phyloP scores from a whole-genome alignment of 2,329 filamentous ascomycete species.

The Tolypocladium album region DNA sequence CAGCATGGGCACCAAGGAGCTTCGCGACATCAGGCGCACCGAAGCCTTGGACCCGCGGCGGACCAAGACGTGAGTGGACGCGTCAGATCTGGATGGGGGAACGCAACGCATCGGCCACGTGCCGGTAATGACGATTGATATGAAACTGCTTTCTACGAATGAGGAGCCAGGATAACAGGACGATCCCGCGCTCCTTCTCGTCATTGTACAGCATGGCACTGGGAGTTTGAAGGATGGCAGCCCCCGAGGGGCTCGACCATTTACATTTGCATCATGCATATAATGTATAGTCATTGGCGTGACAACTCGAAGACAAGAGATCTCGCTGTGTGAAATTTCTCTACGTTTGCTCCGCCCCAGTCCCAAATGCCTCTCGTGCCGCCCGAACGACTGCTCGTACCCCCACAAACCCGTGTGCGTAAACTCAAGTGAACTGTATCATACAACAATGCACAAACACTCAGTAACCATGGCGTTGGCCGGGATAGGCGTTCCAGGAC shows the following conservation, averaged over 20 bases:
- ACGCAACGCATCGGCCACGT: neutral
- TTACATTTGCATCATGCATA: neutral
- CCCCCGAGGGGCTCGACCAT: neutral
- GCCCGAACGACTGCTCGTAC: too few species aligned
- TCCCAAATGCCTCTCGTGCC: neutral
- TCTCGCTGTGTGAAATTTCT: neutral
- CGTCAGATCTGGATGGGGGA: neutral
- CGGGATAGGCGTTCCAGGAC: conserved; percentile 26
- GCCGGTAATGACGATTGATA: neutral
- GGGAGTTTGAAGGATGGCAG: neutral
- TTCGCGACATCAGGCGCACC: conserved; percentile 68
- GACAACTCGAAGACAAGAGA: neutral
- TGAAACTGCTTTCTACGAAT: neutral
- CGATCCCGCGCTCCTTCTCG: neutral
- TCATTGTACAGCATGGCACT: neutral
- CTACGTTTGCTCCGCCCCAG: too few species aligned
- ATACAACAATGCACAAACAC: neutral
- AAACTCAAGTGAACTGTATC: too few species aligned
- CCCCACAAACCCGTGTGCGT: neutral
- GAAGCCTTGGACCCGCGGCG: conserved; percentile 77
- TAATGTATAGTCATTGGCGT: neutral
- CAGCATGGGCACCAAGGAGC: conserved; percentile 84
- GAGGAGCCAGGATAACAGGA: neutral
- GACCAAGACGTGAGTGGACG: conserved; percentile 36
- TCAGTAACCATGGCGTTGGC: conserved; percentile 24